Percentiles rank a stretch among this genome's conserved stretches.
Conservation (phyloP, 2,329 filamentous ascomycete genomes). For the Cytospora chrysosperma region DNA sequence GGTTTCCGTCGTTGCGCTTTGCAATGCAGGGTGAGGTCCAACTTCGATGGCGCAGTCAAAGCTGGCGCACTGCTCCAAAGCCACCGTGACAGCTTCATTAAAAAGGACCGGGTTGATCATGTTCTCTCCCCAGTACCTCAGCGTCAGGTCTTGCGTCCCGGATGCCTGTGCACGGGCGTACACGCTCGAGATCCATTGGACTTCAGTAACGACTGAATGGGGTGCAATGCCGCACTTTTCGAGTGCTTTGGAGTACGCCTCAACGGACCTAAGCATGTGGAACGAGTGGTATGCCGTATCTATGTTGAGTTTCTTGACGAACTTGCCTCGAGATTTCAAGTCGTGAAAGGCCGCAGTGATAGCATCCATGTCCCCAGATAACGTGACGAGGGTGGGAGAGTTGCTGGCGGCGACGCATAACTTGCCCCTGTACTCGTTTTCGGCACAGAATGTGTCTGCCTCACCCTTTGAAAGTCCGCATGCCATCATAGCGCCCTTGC, state of each 20-base stretch:
- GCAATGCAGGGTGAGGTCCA: constrained; percentile 46
- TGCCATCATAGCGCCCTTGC: constrained; percentile 37
- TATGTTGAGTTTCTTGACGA: constrained; percentile 39
- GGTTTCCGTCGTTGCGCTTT: constrained; percentile 39
- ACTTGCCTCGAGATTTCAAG: constrained; percentile 30
- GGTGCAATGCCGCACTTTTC: constrained; percentile 30
- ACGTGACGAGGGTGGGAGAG: constrained; percentile 34
- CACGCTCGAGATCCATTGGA: constrained; percentile 43
- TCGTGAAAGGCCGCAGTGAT: constrained; percentile 29
- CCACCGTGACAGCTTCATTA: constrained; percentile 37
- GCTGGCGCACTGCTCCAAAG: constrained; percentile 26
- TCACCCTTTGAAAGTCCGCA: constrained; percentile 33
- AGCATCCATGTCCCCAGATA: constrained; percentile 37
- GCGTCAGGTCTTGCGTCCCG: constrained; percentile 24
- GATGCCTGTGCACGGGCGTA: constrained; percentile 28
- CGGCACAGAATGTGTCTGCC: constrained; percentile 29
- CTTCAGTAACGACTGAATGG: constrained; percentile 27
- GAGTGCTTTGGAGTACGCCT: constrained; percentile 36
- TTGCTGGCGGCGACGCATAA: constrained; percentile 36
- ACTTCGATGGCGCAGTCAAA: constrained; percentile 44
- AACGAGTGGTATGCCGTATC: constrained; percentile 51
- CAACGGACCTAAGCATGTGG: constrained; percentile 42
- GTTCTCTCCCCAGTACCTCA: constrained; percentile 46
- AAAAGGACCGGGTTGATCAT: constrained; percentile 46
- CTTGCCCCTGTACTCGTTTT: constrained; percentile 28